Evolutionary conservation across 768 basidiomycete species (phyloP).

Genomic region (Phlegmacium glaucopus): DNA sequence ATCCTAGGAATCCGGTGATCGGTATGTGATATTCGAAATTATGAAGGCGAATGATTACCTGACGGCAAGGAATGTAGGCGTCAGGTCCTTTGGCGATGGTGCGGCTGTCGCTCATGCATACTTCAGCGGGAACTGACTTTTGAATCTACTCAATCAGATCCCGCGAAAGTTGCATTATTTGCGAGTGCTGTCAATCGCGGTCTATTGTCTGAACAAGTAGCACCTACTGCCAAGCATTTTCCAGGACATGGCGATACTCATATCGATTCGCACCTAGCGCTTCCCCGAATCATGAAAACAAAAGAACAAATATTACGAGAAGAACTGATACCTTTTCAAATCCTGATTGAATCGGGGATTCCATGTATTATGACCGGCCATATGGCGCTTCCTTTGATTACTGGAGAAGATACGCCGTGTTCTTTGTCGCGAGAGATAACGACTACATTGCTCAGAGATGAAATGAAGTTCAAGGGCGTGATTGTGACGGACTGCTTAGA

Average conservation of each 20-base stretch:
- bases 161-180: constrained; percentile 45
- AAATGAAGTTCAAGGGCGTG: constrained; percentile 53
- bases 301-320: constrained; percentile 35
- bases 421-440: constrained; percentile 56
- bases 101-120: constrained; percentile 4
- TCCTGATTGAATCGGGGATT: constrained; percentile 36
- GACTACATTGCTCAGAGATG: constrained; percentile 46
- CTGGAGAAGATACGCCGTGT: constrained; percentile 50
- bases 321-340: constrained; percentile 60
- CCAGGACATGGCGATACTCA: constrained; percentile 75
- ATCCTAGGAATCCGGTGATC: constrained; percentile 67
- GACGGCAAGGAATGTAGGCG: constrained; percentile 35
- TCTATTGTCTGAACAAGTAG: constrained; percentile 45
- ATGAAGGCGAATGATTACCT: neutral
- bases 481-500: constrained; percentile 75
- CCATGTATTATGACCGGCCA: constrained; percentile 73
- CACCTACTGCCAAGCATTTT: constrained; percentile 68
- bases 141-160: constrained; percentile 40
- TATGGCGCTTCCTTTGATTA: constrained; percentile 62
- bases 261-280: constrained; percentile 65
- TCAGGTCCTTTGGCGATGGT: constrained; percentile 72
- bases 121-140: neutral
- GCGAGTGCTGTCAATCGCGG: constrained; percentile 46
- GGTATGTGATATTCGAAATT: constrained; percentile 33
- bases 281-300: constrained; percentile 58